phyloP scores from a whole-genome alignment of 2,329 filamentous ascomycete species.

The Cytospora paraplurivora region DNA sequence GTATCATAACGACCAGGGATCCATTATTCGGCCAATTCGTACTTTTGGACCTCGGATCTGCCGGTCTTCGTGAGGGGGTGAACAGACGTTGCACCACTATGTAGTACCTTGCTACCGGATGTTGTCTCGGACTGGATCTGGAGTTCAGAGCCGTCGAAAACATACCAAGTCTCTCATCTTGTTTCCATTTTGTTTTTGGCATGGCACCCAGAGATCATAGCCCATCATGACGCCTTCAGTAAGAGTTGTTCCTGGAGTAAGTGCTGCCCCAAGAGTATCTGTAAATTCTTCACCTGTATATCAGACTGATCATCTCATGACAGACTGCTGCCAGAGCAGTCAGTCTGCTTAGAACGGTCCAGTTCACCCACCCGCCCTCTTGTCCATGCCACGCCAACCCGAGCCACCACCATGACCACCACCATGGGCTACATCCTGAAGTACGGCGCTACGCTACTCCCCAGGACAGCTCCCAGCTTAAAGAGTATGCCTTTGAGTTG shows the following conservation, averaged over 20 bases:
- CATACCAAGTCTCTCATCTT: background rate
- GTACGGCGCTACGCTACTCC: constrained; percentile 71
- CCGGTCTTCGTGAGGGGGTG: background rate
- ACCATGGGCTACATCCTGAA: constrained; percentile 38
- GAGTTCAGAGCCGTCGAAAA: background rate
- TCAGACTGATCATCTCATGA: background rate
- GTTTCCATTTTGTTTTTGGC: background rate
- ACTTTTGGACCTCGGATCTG: background rate
- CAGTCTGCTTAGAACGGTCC: constrained; percentile 82
- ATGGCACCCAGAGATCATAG: background rate
- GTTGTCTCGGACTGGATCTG: too few species aligned
- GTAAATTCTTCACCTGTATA: too few species aligned
- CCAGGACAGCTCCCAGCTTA: constrained; percentile 69
- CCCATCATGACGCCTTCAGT: constrained; percentile 38
- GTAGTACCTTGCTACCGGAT: background rate
- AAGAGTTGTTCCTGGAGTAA: constrained; percentile 41
- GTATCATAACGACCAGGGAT: background rate
- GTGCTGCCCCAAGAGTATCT: constrained; percentile 24
- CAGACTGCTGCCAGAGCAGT: constrained; percentile 66
- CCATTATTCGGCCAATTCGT: background rate
- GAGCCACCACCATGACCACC: constrained; percentile 70
- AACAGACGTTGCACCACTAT: background rate
- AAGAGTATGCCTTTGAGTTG: constrained; percentile 99
- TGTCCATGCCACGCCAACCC: constrained; percentile 95
- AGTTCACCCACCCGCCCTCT: constrained; percentile 81